Percentiles rank a stretch among this genome's conserved stretches.
Evolutionary conservation across 1,284 basidiomycete genomes (phyloP).

Genomic region (Pseudozyma pruni): DNA sequence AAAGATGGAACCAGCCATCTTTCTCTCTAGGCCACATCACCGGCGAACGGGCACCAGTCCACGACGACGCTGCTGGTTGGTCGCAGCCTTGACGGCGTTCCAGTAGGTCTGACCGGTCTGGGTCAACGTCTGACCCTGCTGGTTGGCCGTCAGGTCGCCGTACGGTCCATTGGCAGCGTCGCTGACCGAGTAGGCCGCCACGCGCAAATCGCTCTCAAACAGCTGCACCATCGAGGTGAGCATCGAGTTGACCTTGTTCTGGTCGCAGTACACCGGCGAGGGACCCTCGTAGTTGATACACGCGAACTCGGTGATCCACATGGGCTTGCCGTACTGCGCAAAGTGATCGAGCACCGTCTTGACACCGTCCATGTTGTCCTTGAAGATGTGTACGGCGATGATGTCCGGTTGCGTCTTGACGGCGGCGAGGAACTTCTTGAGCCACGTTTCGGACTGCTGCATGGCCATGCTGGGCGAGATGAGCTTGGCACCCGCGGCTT

Average conservation of each 20-base stretch:
- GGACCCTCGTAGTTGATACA: constrained; percentile 56
- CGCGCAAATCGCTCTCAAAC: constrained; percentile 48
- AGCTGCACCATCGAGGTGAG: constrained; percentile 43
- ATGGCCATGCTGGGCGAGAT: constrained; percentile 55
- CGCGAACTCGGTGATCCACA: constrained; percentile 58
- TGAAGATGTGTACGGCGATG: constrained; percentile 62
- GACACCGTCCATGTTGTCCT: constrained; percentile 52
- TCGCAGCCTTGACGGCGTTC: constrained; percentile 26
- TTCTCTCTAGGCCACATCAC: too few species aligned
- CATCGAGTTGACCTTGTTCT: constrained; percentile 43
- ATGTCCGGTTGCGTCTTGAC: constrained; percentile 54
- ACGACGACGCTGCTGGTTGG: constrained; percentile 7
- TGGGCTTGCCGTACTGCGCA: constrained; percentile 46
- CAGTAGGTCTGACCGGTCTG: constrained; percentile 37
- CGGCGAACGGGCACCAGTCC: constrained; percentile 24
- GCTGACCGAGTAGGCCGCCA: constrained; percentile 51
- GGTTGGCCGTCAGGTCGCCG: constrained; percentile 42
- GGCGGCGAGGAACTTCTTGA: constrained; percentile 43
- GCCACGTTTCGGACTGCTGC: constrained; percentile 55
- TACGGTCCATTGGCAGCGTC: constrained; percentile 55
- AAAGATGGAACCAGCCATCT: constrained; percentile 3
- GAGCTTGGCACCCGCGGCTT: constrained; percentile 45
- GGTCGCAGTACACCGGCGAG: constrained; percentile 40
- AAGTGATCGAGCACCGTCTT: constrained; percentile 53
- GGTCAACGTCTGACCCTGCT: constrained; percentile 34